These are phyloP conservation scores for Candida broadrunensis DNA, from an alignment of 805 yeast genomes.

Conservation along the genomic window DNA sequence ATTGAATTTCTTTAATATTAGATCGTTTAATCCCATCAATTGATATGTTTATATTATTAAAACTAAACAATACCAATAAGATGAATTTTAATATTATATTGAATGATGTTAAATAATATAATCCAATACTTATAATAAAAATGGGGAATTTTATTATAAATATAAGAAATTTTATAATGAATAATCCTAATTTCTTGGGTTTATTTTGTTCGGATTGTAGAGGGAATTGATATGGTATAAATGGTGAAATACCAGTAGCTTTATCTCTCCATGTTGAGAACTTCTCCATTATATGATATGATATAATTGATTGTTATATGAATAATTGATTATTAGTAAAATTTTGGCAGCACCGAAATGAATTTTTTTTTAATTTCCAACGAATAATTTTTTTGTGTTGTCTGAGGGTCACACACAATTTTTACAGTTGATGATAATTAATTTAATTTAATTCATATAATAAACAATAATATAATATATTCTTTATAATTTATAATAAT, in stretches of 20 bases:
- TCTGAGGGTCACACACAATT: too few species aligned
- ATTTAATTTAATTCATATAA: too few species aligned
- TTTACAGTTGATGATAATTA: too few species aligned
- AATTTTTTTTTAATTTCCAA: too few species aligned
- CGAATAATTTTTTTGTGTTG: too few species aligned
- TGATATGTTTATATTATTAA: constrained; percentile 33
- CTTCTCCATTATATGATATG: too few species aligned
- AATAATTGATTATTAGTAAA: too few species aligned
- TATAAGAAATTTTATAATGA: constrained; percentile 2
- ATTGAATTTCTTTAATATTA: constrained; percentile 26
- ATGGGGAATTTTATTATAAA: constrained; percentile 30
- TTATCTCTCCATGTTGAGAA: constrained; percentile 83
- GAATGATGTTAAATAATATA: constrained; percentile 15
- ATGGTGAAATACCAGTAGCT: constrained; percentile 93
- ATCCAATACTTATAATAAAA: constrained; percentile 12
- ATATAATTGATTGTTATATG: too few species aligned
- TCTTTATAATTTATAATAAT: too few species aligned
- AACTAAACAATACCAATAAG: constrained; percentile 27
- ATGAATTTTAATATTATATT: constrained; percentile 16
- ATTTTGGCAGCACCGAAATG: too few species aligned
- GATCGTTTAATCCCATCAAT: constrained; percentile 52
- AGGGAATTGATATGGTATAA: constrained; percentile 48
- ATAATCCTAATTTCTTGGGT: background rate
- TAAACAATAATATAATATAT: too few species aligned
- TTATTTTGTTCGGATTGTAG: constrained; percentile 1